Percentiles rank a stretch among this genome's conserved stretches.
Evolutionary conservation across 257 asterid species (phyloP).

Genomic region (Verbascum thapsus): DNA sequence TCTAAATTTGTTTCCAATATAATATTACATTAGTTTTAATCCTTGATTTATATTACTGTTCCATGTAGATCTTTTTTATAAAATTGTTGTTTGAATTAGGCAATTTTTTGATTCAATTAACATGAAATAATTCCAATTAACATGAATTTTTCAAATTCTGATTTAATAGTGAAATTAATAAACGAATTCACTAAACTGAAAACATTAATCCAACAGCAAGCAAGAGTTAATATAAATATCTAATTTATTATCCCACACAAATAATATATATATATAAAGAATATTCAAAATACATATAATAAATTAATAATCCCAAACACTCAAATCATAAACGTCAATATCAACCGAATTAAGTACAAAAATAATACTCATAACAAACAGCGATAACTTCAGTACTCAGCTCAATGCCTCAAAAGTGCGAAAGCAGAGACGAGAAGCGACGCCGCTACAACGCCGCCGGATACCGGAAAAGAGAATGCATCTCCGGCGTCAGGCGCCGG

Average conservation of each 20-base stretch:
- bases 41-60: too few species aligned
- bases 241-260: slow-evolving; percentile 24
- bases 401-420: slow-evolving; percentile 50
- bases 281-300: too few species aligned
- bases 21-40: too few species aligned
- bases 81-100: too few species aligned
- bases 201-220: not conserved
- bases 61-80: too few species aligned
- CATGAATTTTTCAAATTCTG: too few species aligned
- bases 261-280: not conserved
- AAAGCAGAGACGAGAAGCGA: slow-evolving; percentile 46
- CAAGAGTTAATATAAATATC: not conserved
- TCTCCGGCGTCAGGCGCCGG: slow-evolving; percentile 55
- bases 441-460: slow-evolving; percentile 40
- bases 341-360: not conserved
- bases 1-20: too few species aligned
- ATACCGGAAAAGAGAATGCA: slow-evolving; percentile 45
- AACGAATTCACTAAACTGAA: too few species aligned
- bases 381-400: not conserved
- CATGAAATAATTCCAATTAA: too few species aligned
- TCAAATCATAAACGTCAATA: not conserved
- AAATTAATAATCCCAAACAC: too few species aligned
- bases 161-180: too few species aligned
- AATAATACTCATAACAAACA: not conserved
- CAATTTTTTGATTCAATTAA: too few species aligned